Conservation (phyloP, 2,329 filamentous ascomycete species). For the Zymoseptoria ardabiliae region DNA sequence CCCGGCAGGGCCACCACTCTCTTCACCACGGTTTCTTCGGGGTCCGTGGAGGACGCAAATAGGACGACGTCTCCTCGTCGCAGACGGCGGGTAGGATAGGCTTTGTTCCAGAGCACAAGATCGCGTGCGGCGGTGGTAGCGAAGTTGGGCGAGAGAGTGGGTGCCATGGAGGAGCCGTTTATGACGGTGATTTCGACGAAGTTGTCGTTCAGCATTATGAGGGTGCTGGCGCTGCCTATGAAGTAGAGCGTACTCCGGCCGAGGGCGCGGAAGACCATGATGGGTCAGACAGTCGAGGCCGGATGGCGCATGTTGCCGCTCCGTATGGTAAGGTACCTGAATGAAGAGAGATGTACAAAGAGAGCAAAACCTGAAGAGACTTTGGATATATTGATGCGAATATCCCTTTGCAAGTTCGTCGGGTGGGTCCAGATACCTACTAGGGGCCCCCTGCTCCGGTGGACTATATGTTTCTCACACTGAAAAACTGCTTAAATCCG, state of each 20-base stretch:
- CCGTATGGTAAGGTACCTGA: too few species aligned
- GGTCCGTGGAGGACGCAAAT: constrained; percentile 53
- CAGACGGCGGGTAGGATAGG: constrained; percentile 21
- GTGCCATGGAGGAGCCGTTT: constrained; percentile 39
- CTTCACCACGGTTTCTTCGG: constrained; percentile 68
- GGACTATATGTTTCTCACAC: too few species aligned
- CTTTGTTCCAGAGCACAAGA: constrained; percentile 32
- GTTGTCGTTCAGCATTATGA: constrained; percentile 35
- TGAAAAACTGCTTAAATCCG: too few species aligned
- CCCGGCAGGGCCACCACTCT: constrained; percentile 74
- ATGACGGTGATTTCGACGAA: constrained; percentile 33
- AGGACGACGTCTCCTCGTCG: constrained; percentile 39
- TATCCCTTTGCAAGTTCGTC: too few species aligned
- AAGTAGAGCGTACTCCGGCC: constrained; percentile 2
- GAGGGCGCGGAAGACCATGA: not conserved
- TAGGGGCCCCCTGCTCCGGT: too few species aligned
- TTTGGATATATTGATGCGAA: too few species aligned
- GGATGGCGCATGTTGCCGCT: not conserved
- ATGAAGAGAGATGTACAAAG: too few species aligned
- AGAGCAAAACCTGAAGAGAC: too few species aligned
- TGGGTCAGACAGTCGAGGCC: not conserved
- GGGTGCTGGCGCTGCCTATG: constrained; percentile 4
- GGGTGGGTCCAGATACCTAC: too few species aligned
- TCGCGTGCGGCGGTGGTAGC: constrained; percentile 35
- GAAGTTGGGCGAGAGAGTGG: constrained; percentile 37